phyloP scores from a whole-genome alignment of 345 rosid species.

The Schrenkiella parvula region DNA sequence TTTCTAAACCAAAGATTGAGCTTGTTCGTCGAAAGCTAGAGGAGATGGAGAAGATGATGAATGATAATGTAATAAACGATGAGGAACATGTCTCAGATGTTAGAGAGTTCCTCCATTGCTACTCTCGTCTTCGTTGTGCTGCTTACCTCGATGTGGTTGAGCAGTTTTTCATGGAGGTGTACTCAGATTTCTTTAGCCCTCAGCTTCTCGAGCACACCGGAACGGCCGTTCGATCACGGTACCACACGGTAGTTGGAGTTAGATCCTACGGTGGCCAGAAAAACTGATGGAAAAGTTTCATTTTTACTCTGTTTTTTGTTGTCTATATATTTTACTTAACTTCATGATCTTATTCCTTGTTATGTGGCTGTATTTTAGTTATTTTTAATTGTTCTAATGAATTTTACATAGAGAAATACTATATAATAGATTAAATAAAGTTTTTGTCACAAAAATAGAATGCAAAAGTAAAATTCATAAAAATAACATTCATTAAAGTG shows the following conservation, averaged over 20 bases:
- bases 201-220: neutral
- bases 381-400: too few species aligned
- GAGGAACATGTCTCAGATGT: slow-evolving; percentile 62
- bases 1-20: slow-evolving; percentile 32
- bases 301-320: neutral
- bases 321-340: neutral
- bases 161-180: slow-evolving; percentile 64
- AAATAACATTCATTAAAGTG: too few species aligned
- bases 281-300: neutral
- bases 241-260: neutral
- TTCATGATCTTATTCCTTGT: too few species aligned
- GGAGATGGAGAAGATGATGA: slow-evolving; percentile 64
- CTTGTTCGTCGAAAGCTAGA: slow-evolving; percentile 48
- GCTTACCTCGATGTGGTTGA: slow-evolving; percentile 68
- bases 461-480: too few species aligned
- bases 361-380: too few species aligned
- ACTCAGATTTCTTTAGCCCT: slow-evolving; percentile 39
- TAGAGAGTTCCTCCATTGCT: slow-evolving; percentile 70
- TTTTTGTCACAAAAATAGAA: too few species aligned
- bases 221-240: neutral
- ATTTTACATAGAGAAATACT: too few species aligned
- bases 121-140: slow-evolving; percentile 70
- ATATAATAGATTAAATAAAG: too few species aligned
- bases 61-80: slow-evolving; percentile 34
- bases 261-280: neutral